Evolutionary conservation across 441 rosid species (phyloP).

Genomic region (Dalechampia spathulata): DNA sequence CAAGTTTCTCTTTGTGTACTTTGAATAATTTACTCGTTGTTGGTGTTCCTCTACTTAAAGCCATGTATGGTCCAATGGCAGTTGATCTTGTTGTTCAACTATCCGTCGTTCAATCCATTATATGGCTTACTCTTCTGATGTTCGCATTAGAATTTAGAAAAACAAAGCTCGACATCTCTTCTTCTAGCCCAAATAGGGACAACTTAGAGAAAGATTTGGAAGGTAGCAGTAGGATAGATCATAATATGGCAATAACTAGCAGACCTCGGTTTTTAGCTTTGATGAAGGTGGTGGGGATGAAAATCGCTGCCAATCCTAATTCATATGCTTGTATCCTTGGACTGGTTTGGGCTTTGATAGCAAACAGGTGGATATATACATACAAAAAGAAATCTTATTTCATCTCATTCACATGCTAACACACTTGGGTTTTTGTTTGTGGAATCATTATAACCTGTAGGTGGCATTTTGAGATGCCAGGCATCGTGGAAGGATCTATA

Average conservation of each 20-base stretch:
- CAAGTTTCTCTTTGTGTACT: conserved; percentile 72
- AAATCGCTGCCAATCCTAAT: conserved; percentile 81
- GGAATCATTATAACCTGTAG: conserved; percentile 27
- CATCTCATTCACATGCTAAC: too few relatives aligned
- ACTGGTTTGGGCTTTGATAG: conserved; percentile 72
- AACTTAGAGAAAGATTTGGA: conserved; percentile 22
- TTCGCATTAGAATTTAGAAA: conserved; percentile 63
- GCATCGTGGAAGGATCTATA: conserved; percentile 67
- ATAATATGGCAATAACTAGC: too few relatives aligned
- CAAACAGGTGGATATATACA: conserved; percentile 48
- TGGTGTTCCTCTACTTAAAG: conserved; percentile 68
- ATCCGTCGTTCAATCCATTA: conserved; percentile 63
- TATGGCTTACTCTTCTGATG: conserved; percentile 68
- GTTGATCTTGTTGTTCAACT: conserved; percentile 79
- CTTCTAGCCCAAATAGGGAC: background rate
- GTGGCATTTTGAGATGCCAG: conserved; percentile 79
- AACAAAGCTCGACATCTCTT: conserved; percentile 22
- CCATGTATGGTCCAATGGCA: conserved; percentile 74
- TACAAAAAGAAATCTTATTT: too few relatives aligned
- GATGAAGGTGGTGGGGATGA: conserved; percentile 59
- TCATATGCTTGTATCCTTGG: conserved; percentile 78
- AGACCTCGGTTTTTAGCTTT: conserved; percentile 41
- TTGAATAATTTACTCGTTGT: conserved; percentile 73
- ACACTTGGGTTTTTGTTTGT: background rate
- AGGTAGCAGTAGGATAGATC: conserved; percentile 4